Evolutionary conservation across 1,284 basidiomycete species (phyloP).

Genomic region (Fistulina hepatica): DNA sequence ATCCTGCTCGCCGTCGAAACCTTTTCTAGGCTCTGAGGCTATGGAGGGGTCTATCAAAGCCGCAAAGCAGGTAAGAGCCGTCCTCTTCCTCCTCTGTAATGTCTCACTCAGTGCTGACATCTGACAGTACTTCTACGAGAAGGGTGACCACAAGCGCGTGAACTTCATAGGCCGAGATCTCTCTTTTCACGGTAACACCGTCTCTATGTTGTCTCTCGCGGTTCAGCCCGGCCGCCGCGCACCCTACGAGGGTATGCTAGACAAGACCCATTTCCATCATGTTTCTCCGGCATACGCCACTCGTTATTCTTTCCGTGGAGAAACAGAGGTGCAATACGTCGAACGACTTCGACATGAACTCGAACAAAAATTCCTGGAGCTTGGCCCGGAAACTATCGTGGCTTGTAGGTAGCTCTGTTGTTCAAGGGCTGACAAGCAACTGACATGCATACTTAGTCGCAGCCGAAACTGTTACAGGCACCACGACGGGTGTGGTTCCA

Average conservation of each 20-base stretch:
- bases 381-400: slow-evolving; percentile 73
- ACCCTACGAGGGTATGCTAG: slow-evolving; percentile 55
- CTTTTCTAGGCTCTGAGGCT: slow-evolving; percentile 61
- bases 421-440: too few relatives aligned
- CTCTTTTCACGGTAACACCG: slow-evolving; percentile 79
- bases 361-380: slow-evolving; percentile 70
- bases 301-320: slow-evolving; percentile 56
- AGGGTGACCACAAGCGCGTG: slow-evolving; percentile 51
- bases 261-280: slow-evolving; percentile 59
- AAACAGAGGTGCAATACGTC: slow-evolving; percentile 71
- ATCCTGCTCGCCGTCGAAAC: slow-evolving; percentile 7
- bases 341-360: slow-evolving; percentile 65
- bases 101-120: too few relatives aligned
- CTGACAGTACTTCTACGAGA: slow-evolving; percentile 57
- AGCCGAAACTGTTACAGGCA: slow-evolving; percentile 58
- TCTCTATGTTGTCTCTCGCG: slow-evolving; percentile 57
- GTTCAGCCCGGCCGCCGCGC: slow-evolving; percentile 54
- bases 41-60: slow-evolving; percentile 77
- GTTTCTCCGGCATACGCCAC: slow-evolving; percentile 81
- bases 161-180: slow-evolving; percentile 74
- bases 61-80: slow-evolving; percentile 47
- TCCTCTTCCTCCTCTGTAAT: too few relatives aligned
- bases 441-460: too few relatives aligned
- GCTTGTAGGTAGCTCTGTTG: slow-evolving; percentile 40
- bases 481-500: slow-evolving; percentile 63